Base-by-base conservation (phyloP, 257 asterid genomes). In the Nicotiana tabacum region DNA sequence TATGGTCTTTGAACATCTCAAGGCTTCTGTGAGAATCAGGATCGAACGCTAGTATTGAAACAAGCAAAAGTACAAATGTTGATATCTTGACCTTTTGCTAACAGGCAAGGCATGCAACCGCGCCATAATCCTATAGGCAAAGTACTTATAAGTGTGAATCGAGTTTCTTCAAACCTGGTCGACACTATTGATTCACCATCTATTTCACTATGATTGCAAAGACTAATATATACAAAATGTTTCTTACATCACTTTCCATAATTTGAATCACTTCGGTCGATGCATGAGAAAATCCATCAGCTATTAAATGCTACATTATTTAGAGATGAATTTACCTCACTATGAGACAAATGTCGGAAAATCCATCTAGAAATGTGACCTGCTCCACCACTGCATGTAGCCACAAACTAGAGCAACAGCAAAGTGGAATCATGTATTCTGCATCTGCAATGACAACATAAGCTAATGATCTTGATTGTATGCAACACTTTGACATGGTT, bases 261-360 rank as follows among this genome's bases (percentile, higher is more conserved):
- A 39, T 6, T n/a, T 69, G 33, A 39, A 69, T 12, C 4, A n/a
- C 57, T 69, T 39, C 6, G 17, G n/a, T 70, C 35, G 3, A 70
- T 70, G 78, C 78, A 70, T 70, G 35, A 43, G 35, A 70, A 21
- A 21, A 70, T 70, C 12, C 32, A 70, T 70, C 60, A 70, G 78
- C 58, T 43, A 12, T 46, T 43, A 11, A 70, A 27, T 39, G 27
- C 21, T 33, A 70, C 35, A 43, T 43, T 43, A 21, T 3, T 48
- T 74, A 1, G 8, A 74, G 79, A 46, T 74, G 61, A 46, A 46
- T 12, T 6, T 74, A 74, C 79, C 61, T 24, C 29, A 24, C 39
- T 24, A 48, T 24, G 79, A 74, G 39, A 74, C 18, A 74, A 43
- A 48, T 24, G 24, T 74, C 79, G 6, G 39, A 46, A 74, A 57